Conservation (phyloP, 2,329 filamentous ascomycete genomes). For the Arthrobotrys sphaeroides region DNA sequence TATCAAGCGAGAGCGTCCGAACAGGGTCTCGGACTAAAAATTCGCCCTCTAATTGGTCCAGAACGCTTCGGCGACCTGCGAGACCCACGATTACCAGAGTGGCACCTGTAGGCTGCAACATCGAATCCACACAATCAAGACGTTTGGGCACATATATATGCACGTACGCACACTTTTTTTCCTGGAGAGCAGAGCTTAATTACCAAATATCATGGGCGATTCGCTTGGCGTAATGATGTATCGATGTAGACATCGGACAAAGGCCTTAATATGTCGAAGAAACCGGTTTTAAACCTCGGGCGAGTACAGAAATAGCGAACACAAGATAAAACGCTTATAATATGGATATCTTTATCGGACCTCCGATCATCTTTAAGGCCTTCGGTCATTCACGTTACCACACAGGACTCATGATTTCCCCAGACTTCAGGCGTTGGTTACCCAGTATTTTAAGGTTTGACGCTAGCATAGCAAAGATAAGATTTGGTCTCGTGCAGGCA, state of each 20-base stretch:
- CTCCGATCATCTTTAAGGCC: too few relatives aligned
- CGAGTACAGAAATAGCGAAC: too few relatives aligned
- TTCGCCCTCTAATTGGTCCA: constrained; percentile 25
- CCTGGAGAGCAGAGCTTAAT: background rate
- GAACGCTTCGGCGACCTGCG: constrained; percentile 42
- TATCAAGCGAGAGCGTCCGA: constrained; percentile 32
- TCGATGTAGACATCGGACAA: background rate
- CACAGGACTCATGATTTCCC: background rate
- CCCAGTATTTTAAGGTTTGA: constrained; percentile 8
- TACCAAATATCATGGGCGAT: constrained; percentile 19
- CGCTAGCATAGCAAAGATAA: background rate
- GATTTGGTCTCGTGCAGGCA: background rate
- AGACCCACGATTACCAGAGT: constrained; percentile 31
- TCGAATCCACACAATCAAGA: constrained; percentile 18
- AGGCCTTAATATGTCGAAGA: too few relatives aligned
- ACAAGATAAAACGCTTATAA: too few relatives aligned
- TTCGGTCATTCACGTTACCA: too few relatives aligned
- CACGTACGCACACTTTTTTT: constrained; percentile 49
- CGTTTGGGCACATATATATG: constrained; percentile 14
- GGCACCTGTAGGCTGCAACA: constrained; percentile 36
- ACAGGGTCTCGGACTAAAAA: background rate
- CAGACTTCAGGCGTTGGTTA: background rate
- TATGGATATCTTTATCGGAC: too few relatives aligned
- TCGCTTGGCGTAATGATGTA: background rate
- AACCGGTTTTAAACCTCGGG: too few relatives aligned